A percentile compares a stretch with the other conserved stretches of the same genome.
phyloP scores from a whole-genome alignment of 305 asterid genomes.

The Fraxinus latifolia region DNA sequence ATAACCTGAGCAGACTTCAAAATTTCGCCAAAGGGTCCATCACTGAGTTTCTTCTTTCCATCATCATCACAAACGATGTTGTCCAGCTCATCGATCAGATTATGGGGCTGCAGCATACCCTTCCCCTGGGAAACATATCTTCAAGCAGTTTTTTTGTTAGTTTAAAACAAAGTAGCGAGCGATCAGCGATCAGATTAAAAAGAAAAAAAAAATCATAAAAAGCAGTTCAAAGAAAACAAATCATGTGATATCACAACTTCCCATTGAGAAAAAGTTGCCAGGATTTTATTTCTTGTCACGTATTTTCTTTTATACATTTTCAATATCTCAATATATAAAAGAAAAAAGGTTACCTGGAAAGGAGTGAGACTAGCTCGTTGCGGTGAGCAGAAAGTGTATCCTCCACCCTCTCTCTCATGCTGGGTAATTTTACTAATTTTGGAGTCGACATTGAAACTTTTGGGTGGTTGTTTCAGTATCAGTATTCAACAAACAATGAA shows the following conservation, averaged over 20 bases:
- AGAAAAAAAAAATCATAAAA: background rate
- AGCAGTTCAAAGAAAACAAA: background rate
- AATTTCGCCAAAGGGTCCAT: constrained; percentile 87
- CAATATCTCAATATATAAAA: too few species aligned
- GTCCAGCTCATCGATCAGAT: constrained; percentile 78
- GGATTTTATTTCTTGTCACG: background rate
- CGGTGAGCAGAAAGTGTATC: constrained; percentile 88
- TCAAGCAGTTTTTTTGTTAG: background rate
- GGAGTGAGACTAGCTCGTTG: constrained; percentile 82
- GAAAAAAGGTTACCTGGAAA: constrained; percentile 54
- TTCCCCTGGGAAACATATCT: background rate
- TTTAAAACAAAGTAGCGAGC: background rate
- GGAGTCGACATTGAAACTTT: constrained; percentile 39
- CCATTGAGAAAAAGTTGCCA: background rate
- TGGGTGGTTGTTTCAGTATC: background rate
- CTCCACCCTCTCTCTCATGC: constrained; percentile 86
- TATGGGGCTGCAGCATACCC: background rate
- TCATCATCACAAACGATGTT: constrained; percentile 49
- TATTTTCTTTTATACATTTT: background rate
- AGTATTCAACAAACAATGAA: background rate
- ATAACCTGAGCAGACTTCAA: constrained; percentile 75
- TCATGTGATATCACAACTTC: background rate
- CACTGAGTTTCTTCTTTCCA: constrained; percentile 45
- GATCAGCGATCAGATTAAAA: background rate
- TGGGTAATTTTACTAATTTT: constrained; percentile 53